Evolutionary conservation across 2,329 filamentous ascomycete genomes (phyloP).

Genomic region (Aspergillus vadensis): DNA sequence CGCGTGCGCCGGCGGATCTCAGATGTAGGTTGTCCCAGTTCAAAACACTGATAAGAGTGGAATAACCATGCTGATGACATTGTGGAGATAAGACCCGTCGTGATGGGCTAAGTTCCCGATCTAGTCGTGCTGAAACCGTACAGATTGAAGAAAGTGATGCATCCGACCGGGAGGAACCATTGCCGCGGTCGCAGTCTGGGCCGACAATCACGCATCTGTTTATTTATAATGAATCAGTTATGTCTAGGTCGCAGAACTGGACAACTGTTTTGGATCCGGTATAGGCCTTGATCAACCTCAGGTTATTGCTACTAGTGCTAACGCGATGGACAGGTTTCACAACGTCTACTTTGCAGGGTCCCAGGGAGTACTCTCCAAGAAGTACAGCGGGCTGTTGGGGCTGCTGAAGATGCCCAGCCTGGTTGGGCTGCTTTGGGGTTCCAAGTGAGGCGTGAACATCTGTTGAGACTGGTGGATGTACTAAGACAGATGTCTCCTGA

Average conservation of each 20-base stretch:
- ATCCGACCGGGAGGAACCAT: background rate
- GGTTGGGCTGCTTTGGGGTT: constrained; percentile 25
- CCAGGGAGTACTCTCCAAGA: constrained; percentile 26
- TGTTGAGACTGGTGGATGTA: constrained; percentile 23
- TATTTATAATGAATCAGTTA: constrained; percentile 27
- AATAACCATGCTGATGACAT: background rate
- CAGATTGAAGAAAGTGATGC: background rate
- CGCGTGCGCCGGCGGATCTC: background rate
- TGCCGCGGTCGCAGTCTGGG: constrained; percentile 18
- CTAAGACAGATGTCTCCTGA: constrained; percentile 21
- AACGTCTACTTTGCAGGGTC: constrained; percentile 25
- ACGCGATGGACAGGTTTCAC: constrained; percentile 16
- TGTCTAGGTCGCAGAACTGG: constrained; percentile 28
- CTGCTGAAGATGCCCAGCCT: constrained; percentile 24
- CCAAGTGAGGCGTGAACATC: constrained; percentile 20
- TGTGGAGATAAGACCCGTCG: background rate
- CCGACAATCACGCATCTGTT: constrained; percentile 26
- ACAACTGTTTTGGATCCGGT: constrained; percentile 29
- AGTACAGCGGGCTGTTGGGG: constrained; percentile 25
- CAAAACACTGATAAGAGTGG: no score
- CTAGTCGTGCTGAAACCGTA: background rate
- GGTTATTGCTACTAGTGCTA: background rate
- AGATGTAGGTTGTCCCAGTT: background rate
- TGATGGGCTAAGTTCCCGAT: constrained; percentile 4
- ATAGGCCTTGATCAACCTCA: background rate